Percentiles rank a stretch among this genome's conserved stretches.
Evolutionary conservation across 2,329 filamentous ascomycete genomes (phyloP).

Genomic region (Beauveria scarabaeidicola): DNA sequence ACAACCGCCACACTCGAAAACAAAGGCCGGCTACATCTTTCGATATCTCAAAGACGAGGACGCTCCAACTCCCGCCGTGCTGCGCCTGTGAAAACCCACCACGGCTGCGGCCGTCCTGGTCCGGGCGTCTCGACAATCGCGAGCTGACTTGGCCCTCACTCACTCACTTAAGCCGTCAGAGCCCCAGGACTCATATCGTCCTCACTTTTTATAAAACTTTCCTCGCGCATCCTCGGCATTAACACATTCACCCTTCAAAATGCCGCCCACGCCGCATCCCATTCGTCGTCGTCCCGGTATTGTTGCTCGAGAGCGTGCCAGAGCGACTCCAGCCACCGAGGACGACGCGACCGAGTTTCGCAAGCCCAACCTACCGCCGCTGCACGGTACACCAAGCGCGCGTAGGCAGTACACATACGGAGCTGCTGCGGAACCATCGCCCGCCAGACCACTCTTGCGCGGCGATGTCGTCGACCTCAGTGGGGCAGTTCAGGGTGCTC

Average conservation of each 20-base stretch:
- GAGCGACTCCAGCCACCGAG: constrained; percentile 5
- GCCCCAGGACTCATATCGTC: neutral
- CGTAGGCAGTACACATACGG: constrained; percentile 31
- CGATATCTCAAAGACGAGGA: constrained; percentile 7
- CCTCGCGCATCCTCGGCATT: neutral
- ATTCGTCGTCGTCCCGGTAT: neutral
- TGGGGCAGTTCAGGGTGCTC: constrained; percentile 22
- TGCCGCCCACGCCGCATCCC: constrained; percentile 14
- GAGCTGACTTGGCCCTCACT: constrained; percentile 4
- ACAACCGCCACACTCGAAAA: constrained; percentile 1
- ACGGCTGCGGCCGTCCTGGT: constrained; percentile 2
- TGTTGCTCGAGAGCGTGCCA: neutral
- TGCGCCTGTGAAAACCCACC: neutral
- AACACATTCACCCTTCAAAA: neutral
- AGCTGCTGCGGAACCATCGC: constrained; percentile 26
- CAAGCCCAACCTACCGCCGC: constrained; percentile 19
- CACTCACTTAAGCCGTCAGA: neutral
- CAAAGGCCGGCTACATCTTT: constrained; percentile 2
- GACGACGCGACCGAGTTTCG: constrained; percentile 11
- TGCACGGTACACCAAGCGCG: constrained; percentile 26
- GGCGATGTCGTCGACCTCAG: constrained; percentile 19
- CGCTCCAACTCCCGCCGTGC: neutral
- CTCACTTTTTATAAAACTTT: neutral
- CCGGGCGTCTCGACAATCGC: neutral
- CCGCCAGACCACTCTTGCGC: constrained; percentile 14